A percentile compares a stretch with the other conserved stretches of the same genome.
Evolutionary conservation across 306 rosid species (phyloP).

Genomic region (Adenanthera pavonina): DNA sequence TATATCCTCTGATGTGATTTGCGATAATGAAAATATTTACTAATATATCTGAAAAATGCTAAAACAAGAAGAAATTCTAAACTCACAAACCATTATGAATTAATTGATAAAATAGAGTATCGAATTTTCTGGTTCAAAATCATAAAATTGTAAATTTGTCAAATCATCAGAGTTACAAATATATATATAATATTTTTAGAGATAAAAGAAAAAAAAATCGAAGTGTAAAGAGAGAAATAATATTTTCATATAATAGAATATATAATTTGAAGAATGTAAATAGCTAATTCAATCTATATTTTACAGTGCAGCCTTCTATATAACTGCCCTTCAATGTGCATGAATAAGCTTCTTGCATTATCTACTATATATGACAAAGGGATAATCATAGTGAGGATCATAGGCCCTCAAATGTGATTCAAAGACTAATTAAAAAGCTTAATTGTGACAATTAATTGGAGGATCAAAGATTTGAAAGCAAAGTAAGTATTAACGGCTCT

Average conservation of each 20-base stretch:
- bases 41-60: background rate
- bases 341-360: background rate
- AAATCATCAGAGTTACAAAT: background rate
- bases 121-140: background rate
- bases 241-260: too few relatives aligned
- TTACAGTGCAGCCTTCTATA: background rate
- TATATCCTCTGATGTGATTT: constrained; percentile 5
- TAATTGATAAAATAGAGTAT: background rate
- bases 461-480: background rate
- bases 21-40: background rate
- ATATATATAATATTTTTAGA: too few relatives aligned
- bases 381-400: background rate
- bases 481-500: background rate
- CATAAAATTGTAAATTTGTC: background rate
- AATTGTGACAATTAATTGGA: background rate
- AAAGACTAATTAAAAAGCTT: background rate
- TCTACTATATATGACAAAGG: background rate
- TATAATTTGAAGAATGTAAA: too few relatives aligned
- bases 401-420: background rate
- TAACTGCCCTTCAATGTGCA: background rate
- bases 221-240: too few relatives aligned
- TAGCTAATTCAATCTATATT: too few relatives aligned
- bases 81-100: too few relatives aligned
- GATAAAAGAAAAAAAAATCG: too few relatives aligned
- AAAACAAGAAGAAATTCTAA: too few relatives aligned